Base-by-base conservation (phyloP, 306 rosid genomes). In the Medicago lupulina region DNA sequence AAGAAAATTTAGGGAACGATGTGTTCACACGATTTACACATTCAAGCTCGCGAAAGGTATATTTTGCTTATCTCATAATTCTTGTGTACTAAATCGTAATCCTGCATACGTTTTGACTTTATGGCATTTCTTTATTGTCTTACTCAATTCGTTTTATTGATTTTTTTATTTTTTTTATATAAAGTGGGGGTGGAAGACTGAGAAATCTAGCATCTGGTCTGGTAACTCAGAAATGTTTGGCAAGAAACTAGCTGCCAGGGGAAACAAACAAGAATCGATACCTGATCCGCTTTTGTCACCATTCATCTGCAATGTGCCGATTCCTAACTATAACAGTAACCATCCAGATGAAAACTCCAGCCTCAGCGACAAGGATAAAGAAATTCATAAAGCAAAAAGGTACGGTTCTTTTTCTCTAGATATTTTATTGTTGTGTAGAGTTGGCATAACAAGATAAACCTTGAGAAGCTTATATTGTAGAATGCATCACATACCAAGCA, bases 211-310 rank as follows among this genome's bases (percentile, higher is more conserved):
- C 78, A 73, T 79, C 53, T 86, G 83, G 88, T 69, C 82, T 47
- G 82, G 89, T 78, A 82, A 78, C 80, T 79, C 92, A 67, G 85
- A 88, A 63, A 80, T 75, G 86, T 76, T 65, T 21, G 85, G 93
- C 61, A 90, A 82, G 86, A 92, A 81, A 46, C 39, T 83, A 73
- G 77, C 70, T 78, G 63, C 86, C 47, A 77, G 77, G 80, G 87
- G 76, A 75, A 82, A 80, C 76, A 83, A 73, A 53, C 84, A 72
- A 55, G 97, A 88, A 74, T 81, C 83, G 17, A 73, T 86, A 9
- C 84, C 90, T 2, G 97, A 96, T 82, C 98, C 91, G n/a, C 92
- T 92, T 25, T 86, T 92, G 76, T 87, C 88, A 6, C 87, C 86
- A 11, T 96, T 96, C 83, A 77, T 92, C 77, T 83, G 89, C 82